These are phyloP conservation scores for Trichoderma oligosporum DNA, from an alignment of 2,329 filamentous ascomycete genomes.

Conservation along the genomic window DNA sequence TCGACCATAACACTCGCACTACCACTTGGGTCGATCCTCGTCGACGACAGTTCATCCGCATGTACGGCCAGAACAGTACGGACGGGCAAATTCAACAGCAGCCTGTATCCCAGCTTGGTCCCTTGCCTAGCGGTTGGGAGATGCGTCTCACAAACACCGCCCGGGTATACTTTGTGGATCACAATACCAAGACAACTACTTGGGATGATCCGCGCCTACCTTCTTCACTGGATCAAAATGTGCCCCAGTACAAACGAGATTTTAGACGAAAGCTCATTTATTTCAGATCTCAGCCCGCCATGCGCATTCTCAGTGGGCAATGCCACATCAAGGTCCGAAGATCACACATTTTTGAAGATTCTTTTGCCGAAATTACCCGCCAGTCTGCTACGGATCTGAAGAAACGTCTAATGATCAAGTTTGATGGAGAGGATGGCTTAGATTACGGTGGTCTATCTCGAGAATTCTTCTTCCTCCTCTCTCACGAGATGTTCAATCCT, in stretches of 20 bases:
- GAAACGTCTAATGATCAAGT: constrained; percentile 99
- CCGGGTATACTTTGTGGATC: constrained; percentile 96
- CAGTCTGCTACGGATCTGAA: constrained; percentile 94
- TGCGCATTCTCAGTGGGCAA: constrained; percentile 92
- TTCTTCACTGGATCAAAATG: constrained; percentile 94
- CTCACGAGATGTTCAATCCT: constrained; percentile 99
- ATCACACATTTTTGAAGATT: constrained; percentile 97
- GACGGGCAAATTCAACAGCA: constrained; percentile 93
- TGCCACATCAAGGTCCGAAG: constrained; percentile 97
- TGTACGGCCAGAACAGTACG: constrained; percentile 88
- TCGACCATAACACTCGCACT: constrained; percentile 96
- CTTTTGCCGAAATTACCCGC: constrained; percentile 96
- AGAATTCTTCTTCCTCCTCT: constrained; percentile 99
- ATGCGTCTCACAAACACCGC: constrained; percentile 99
- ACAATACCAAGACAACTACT: constrained; percentile 99
- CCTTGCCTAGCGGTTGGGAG: constrained; percentile 95
- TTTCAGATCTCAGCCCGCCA: constrained; percentile 94
- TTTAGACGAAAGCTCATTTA: constrained; percentile 98
- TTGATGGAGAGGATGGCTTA: constrained; percentile 94
- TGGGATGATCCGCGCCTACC: constrained; percentile 97
- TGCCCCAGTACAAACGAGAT: constrained; percentile 98
- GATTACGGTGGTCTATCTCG: constrained; percentile 96
- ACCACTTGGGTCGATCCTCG: constrained; percentile 98
- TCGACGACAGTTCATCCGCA: constrained; percentile 95
- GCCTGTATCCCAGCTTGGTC: constrained; percentile 92